Evolutionary conservation across 441 rosid species (phyloP).

Genomic region (Bruguiera hainesii): DNA sequence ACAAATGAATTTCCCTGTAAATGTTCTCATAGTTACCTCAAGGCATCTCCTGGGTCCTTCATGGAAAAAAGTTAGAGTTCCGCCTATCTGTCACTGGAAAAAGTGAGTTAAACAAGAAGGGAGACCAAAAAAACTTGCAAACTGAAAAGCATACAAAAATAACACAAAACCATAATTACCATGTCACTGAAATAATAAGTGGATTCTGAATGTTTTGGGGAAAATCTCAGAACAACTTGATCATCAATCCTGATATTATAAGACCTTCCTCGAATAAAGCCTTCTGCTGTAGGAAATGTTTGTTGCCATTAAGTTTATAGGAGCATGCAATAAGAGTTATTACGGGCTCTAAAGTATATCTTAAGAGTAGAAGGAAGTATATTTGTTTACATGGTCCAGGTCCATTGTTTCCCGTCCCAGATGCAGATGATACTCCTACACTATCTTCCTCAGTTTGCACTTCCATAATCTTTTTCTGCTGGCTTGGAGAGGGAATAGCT

Average conservation of each 20-base stretch:
- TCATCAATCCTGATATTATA: slow-evolving; percentile 96
- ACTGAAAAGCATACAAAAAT: slow-evolving; percentile 9
- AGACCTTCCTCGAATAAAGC: slow-evolving; percentile 91
- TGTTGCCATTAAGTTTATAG: slow-evolving; percentile 40
- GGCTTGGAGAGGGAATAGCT: slow-evolving; percentile 38
- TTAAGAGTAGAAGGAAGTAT: slow-evolving; percentile 13
- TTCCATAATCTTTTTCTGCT: slow-evolving; percentile 44
- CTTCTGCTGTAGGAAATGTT: slow-evolving; percentile 80
- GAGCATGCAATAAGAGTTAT: slow-evolving; percentile 12
- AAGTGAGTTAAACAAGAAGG: slow-evolving; percentile 18
- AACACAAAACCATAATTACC: slow-evolving; percentile 39
- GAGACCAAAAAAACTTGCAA: slow-evolving; percentile 2
- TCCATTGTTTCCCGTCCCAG: slow-evolving; percentile 39
- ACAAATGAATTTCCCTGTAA: slow-evolving; percentile 7
- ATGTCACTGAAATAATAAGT: slow-evolving; percentile 91
- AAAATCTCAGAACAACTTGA: slow-evolving; percentile 80
- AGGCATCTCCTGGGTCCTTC: slow-evolving; percentile 89
- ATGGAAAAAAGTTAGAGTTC: slow-evolving; percentile 90
- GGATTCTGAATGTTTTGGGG: slow-evolving; percentile 85
- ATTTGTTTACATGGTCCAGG: slow-evolving; percentile 54
- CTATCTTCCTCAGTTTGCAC: slow-evolving; percentile 37
- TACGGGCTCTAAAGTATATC: slow-evolving; percentile 1
- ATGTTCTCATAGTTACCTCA: slow-evolving; percentile 51
- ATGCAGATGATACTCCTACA: slow-evolving; percentile 38
- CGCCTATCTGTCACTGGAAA: slow-evolving; percentile 67